Conservation (phyloP, 163 green algal species). For the Scenedesmus sp. region DNA sequence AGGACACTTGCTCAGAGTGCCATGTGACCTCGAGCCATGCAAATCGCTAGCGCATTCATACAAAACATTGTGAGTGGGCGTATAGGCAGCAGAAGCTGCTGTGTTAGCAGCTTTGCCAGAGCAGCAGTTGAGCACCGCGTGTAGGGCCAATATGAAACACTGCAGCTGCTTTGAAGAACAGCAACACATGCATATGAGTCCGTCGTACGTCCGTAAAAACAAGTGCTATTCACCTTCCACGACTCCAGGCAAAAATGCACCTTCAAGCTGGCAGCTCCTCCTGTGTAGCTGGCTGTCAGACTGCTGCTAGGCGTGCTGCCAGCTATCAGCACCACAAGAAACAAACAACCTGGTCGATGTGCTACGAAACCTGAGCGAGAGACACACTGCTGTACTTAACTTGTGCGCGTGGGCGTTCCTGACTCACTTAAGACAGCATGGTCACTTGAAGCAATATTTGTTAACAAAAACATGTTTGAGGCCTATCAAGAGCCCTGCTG, state of each 20-base stretch:
- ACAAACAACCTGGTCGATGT: neutral
- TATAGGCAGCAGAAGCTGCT: neutral
- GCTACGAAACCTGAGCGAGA: neutral
- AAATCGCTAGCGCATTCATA: neutral
- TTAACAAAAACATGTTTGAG: neutral
- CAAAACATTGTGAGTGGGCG: neutral
- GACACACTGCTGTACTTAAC: neutral
- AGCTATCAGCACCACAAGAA: neutral
- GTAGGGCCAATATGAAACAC: neutral
- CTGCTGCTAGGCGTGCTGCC: neutral
- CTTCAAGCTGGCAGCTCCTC: conserved; percentile 5
- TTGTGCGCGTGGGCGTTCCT: neutral
- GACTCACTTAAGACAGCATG: neutral
- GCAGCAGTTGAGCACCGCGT: conserved; percentile 16
- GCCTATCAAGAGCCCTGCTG: neutral
- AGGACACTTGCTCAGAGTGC: neutral
- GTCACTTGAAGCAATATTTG: neutral
- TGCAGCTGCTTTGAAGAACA: neutral
- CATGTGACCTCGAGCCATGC: neutral
- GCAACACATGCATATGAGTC: neutral
- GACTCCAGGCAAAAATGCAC: conserved; percentile 1
- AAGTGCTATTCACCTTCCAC: neutral
- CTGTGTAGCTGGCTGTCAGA: neutral
- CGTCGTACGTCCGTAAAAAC: neutral
- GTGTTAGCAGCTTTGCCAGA: neutral